Conservation (phyloP, 2,329 filamentous ascomycete species). For the Beauveria brongniartii region DNA sequence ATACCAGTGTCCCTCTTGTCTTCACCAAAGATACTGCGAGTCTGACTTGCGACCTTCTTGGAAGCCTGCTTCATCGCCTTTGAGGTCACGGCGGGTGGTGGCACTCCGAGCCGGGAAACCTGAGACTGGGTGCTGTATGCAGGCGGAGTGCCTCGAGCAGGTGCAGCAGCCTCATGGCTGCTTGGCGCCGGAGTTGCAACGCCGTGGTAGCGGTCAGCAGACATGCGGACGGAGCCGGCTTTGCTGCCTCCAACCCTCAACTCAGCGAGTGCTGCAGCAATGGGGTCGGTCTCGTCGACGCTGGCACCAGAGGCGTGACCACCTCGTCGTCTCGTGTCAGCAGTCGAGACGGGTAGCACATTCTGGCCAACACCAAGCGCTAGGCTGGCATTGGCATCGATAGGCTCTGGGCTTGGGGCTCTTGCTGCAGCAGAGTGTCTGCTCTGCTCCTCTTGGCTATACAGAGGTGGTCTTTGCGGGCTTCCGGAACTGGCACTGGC, state of each 20-base stretch:
- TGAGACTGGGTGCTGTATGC: conserved; percentile 65
- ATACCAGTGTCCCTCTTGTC: conserved; percentile 27
- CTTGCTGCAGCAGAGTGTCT: conserved; percentile 24
- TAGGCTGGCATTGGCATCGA: conserved; percentile 85
- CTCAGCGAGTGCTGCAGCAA: conserved; percentile 85
- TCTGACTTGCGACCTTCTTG: conserved; percentile 78
- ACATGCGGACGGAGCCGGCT: conserved; percentile 72
- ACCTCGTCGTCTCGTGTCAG: conserved; percentile 47
- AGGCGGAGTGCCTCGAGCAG: conserved; percentile 67
- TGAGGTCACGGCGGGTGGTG: conserved; percentile 84
- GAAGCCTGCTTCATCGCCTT: conserved; percentile 94
- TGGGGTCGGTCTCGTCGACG: conserved; percentile 68
- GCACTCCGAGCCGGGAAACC: conserved; percentile 74
- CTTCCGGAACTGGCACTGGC: conserved; percentile 24
- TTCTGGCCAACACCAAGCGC: conserved; percentile 94
- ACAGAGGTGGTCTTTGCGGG: conserved; percentile 32
- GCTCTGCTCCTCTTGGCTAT: conserved; percentile 27
- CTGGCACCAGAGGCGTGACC: conserved; percentile 26
- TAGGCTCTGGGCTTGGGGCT: conserved; percentile 66
- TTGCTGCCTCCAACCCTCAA: conserved; percentile 76
- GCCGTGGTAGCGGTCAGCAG: conserved; percentile 94
- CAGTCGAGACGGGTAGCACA: conserved; percentile 83
- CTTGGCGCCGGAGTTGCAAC: conserved; percentile 71
- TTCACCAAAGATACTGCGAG: conserved; percentile 65
- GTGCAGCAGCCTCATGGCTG: conserved; percentile 38